Percentiles rank a stretch among this genome's conserved stretches.
Evolutionary conservation across 495 filamentous ascomycete species (phyloP).

Genomic region (Bacidia gigantensis): DNA sequence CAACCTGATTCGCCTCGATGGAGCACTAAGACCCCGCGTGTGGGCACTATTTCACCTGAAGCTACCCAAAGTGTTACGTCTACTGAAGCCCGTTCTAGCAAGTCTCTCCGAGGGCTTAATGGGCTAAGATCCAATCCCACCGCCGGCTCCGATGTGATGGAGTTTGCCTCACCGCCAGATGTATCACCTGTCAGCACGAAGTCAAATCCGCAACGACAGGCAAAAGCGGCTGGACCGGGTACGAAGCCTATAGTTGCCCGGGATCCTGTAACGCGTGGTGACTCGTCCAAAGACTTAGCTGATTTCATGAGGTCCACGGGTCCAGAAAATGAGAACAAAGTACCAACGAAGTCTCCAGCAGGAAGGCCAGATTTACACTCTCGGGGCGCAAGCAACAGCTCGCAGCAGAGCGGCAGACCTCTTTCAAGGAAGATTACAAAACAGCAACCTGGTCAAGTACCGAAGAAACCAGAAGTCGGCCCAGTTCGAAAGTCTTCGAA

Average conservation of each 20-base stretch:
- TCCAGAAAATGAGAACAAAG: conserved; percentile 33
- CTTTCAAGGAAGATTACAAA: conserved; percentile 15
- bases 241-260: conserved; percentile 6
- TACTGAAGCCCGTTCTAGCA: conserved; percentile 8
- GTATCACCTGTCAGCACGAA: conserved; percentile 1
- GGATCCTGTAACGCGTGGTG: conserved; percentile 25
- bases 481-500: conserved; percentile 23
- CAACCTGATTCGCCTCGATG: conserved; percentile 30
- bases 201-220: conserved; percentile 19
- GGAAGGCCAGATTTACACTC: background rate
- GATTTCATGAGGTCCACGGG: conserved; percentile 77
- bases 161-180: conserved; percentile 1
- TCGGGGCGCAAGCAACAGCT: conserved; percentile 2
- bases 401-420: conserved; percentile 1
- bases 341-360: conserved; percentile 1
- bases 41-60: conserved; percentile 21
- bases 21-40: conserved; percentile 21
- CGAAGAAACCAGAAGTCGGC: conserved; percentile 2
- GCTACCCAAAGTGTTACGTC: conserved; percentile 20
- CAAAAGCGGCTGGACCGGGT: conserved; percentile 16
- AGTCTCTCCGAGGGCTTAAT: conserved; percentile 16
- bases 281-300: conserved; percentile 63
- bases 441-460: conserved; percentile 3
- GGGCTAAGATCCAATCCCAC: conserved; percentile 17
- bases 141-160: conserved; percentile 1